Evolutionary conservation across 352 stramenopile species (phyloP), one percentile per base, ranked within the genome.

Genomic region (Phytophthora chlamydospora): DNA sequence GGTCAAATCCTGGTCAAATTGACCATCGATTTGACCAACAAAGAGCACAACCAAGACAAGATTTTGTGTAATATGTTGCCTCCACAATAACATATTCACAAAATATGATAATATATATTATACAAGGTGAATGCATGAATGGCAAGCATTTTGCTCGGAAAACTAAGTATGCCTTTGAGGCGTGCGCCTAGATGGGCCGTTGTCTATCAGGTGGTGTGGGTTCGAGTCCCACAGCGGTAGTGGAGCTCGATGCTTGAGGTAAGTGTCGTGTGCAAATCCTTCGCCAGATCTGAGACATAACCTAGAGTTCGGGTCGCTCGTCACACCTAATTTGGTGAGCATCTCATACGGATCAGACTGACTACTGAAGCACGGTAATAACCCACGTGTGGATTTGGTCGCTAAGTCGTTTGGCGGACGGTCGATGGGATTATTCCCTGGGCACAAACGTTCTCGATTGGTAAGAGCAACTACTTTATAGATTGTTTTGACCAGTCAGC

Each of bases 251-350:
- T 44, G 51, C 57, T 68, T 62, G 58, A 63, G 43, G 53, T 66
- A 69, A 69, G 58, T 69, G 59, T 68, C 55, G 58, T 72, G 63
- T 59, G 61, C 29, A 53, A 73, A 36, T 64, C 56, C 64, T 73
- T 43, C 38, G 53, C 29, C 48, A 34, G 48, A 68, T 68, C 58
- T 34, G 41, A 73, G 58, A 68, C 58, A 68, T 66, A 61, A 62
- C 41, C 40, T 68, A 58, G 58, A 39, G 17, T 49, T 40, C 58
- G 53, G 53, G 57, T 32, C 48, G 45, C 42, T 42, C 48, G 58
- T 4, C 41, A 54, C 31, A 13, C 39, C 31, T 32, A 29, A 3
- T 50, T 59, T 13, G n/a, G 58, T 27, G 41, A 49, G 57, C 43
- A 46, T 63, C 52, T 68, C 52, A 11, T 45, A 35, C 46, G 24